Base-by-base conservation (phyloP, 2,329 filamentous ascomycete species). In the Calonectria multiphialidica region DNA sequence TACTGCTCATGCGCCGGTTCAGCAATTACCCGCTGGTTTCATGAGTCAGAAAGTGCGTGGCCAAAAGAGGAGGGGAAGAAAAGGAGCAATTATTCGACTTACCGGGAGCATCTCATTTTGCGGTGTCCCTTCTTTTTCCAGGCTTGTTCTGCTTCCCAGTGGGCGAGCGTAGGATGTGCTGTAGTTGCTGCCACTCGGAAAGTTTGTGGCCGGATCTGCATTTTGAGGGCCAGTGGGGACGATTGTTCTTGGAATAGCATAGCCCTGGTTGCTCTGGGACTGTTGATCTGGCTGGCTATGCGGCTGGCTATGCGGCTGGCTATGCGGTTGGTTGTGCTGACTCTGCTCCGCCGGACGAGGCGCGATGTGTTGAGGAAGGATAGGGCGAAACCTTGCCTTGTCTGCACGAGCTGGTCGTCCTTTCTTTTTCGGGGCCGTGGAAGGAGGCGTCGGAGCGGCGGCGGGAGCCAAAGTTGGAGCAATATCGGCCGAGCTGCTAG, bases 361-460 rank as follows among this genome's bases (percentile, higher is more conserved):
- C 12, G 81, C 81, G 6, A 83, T 76, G 18, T 76, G 78, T 49
- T 82, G 82, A 9, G 84, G 83, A 21, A 82, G 75, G 15, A 81
- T 74, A 15, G 83, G 79, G 21, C 75, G 79, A 7, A 81, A 77
- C 61, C 81, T 77, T 15, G 75, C 66, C 64, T 78, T 86, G 67
- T 87, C 86, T 15, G 84, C 83, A 67, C 86, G 84, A 13, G 86
- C 84, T 5, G 87, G 87, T 45, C 87, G 83, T 2, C 87, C 87
- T 71, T 86, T 83, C 77, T 87, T 88, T 75, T 83, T 86, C n/a
- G 81, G 69, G 12, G 30, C 57, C 23, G 69, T 49, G 9, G 64
- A 30, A 57, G 64, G 18, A n/a, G 73, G 70, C 18, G 70, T 50
- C 6, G 61, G 70, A 30, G 65, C 37, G 10, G 63, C 63, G 42